Base-by-base conservation (phyloP, 139 green algal genomes). In the Picochlorum sp. region DNA sequence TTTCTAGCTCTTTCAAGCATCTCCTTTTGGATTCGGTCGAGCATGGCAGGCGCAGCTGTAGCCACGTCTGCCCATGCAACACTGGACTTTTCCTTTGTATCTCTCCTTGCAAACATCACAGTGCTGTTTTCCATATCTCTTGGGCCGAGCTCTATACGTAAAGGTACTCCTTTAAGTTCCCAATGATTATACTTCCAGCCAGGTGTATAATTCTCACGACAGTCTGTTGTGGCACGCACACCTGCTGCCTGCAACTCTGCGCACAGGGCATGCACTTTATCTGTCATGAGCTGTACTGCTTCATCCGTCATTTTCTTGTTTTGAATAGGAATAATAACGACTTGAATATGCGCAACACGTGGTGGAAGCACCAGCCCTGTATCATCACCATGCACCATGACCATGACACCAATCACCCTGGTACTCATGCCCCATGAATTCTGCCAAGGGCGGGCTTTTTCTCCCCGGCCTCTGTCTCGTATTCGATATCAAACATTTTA, bases 121-220 rank as follows among this genome's bases (percentile, higher is more conserved):
- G 62, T 67, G 49, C 79, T 49, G 62, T 83, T 86, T 28, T 94
- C 81, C 76, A 99, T 88, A 77, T 99, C 94, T 63, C 84, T 85
- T n/a, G 86, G 88, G 1, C 94, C 94, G 37, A 99, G 73, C 81
- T 98, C 94, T 41, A 93, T 41, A 21, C 94, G 85, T 6, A 99
- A 50, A 20, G 94, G 94, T 45, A 98, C 81, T 28, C 94, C 94
- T 63, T 91, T 90, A 44, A 98, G 72, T 80, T 99, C 94, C 92
- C 92, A 98, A 81, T 94, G 84, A 79, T 95, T 97, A 84, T 99
- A 99, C 85, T 99, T 99, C 91, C 91, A 95, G 56, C 86, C 83
- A 47, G 94, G 94, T 23, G 90, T 97, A 85, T 98, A 97, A 85
- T 97, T 97, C 37, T 90, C 76, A 23, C 94, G 75, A 16, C 52